These are phyloP conservation scores for Yamadazyma songkhlaensis DNA, from an alignment of 1,139 yeast genomes.

Conservation along the genomic window DNA sequence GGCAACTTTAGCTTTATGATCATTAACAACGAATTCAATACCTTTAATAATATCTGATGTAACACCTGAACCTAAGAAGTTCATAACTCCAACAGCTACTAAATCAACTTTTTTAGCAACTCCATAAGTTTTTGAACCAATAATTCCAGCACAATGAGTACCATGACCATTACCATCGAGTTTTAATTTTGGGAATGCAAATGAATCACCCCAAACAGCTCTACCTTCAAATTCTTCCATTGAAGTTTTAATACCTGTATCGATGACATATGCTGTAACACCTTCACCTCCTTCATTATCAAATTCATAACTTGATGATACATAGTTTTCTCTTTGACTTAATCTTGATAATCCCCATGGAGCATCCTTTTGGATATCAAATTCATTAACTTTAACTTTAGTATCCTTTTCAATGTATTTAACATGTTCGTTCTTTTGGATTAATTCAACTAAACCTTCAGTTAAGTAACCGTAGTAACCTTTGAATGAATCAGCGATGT, in stretches of 20 bases:
- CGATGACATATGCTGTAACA: conserved; percentile 88
- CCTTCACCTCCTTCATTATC: conserved; percentile 88
- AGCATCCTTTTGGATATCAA: conserved; percentile 71
- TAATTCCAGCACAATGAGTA: conserved; percentile 86
- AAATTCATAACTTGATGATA: conserved; percentile 75
- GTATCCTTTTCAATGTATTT: conserved; percentile 81
- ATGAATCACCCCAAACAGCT: conserved; percentile 91
- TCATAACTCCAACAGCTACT: conserved; percentile 76
- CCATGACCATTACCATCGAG: conserved; percentile 95
- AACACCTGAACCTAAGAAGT: conserved; percentile 74
- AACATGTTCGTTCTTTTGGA: conserved; percentile 72
- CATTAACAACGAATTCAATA: conserved; percentile 71
- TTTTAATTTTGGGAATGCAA: conserved; percentile 81
- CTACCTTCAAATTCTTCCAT: conserved; percentile 89
- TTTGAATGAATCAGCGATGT: conserved; percentile 48
- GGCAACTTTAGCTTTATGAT: conserved; percentile 58
- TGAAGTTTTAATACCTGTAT: conserved; percentile 82
- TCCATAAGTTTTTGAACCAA: conserved; percentile 72
- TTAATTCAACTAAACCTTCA: conserved; percentile 64
- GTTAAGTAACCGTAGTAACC: conserved; percentile 81
- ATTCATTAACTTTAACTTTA: conserved; percentile 62
- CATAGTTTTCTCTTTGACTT: conserved; percentile 79
- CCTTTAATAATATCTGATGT: conserved; percentile 83
- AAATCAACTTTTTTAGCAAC: conserved; percentile 73
- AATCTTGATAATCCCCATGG: conserved; percentile 98